A percentile compares a stretch with the other conserved stretches of the same genome.
phyloP scores from a whole-genome alignment of 805 yeast species.

The Metschnikowia arizonensis region DNA sequence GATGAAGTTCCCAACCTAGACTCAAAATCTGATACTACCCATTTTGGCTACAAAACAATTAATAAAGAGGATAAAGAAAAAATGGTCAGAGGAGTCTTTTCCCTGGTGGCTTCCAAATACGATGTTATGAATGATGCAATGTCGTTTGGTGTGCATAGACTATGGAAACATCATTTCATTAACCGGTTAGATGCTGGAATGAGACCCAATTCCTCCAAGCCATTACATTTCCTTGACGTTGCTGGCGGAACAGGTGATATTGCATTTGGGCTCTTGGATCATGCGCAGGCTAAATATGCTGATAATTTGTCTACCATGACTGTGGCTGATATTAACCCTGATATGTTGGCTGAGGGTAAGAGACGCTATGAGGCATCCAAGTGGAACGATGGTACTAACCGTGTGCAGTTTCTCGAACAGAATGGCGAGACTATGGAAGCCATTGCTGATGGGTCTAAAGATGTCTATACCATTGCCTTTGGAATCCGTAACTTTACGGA shows the following conservation, averaged over 20 bases:
- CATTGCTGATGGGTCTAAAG: constrained; percentile 83
- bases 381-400: constrained; percentile 54
- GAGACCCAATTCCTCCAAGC: constrained; percentile 75
- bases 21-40: constrained; percentile 63
- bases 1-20: no score
- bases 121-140: constrained; percentile 98
- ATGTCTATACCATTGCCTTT: constrained; percentile 92
- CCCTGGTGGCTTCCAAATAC: constrained; percentile 90
- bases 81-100: constrained; percentile 81
- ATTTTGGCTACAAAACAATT: constrained; percentile 87
- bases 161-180: constrained; percentile 93
- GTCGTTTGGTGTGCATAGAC: constrained; percentile 91
- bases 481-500: constrained; percentile 97
- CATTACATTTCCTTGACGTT: constrained; percentile 86
- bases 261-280: constrained; percentile 91
- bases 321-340: constrained; percentile 91
- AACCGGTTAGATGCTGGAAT: constrained; percentile 86
- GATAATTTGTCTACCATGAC: constrained; percentile 80
- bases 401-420: constrained; percentile 81
- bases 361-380: constrained; percentile 58
- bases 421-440: constrained; percentile 87
- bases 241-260: constrained; percentile 99
- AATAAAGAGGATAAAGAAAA: constrained; percentile 75
- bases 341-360: constrained; percentile 92
- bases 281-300: constrained; percentile 73